These are phyloP conservation scores for Syncephalastrum contaminatum DNA, from an alignment of 371 early-diverging fungal species.

Conservation along the genomic window DNA sequence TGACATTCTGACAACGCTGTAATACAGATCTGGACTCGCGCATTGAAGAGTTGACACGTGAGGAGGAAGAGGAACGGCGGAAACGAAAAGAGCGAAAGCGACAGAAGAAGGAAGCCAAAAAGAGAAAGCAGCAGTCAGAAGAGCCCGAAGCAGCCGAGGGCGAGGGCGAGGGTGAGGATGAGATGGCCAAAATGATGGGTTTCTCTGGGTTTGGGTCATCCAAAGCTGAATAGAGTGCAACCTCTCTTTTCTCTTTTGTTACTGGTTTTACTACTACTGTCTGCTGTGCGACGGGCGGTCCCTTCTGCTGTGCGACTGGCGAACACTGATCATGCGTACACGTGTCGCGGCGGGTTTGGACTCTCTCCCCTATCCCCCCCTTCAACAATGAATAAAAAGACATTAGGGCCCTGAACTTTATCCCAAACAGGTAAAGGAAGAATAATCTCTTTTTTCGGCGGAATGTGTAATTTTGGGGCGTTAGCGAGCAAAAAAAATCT, in stretches of 20 bases:
- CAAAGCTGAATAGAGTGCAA: constrained; percentile 19
- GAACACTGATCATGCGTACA: too few species aligned
- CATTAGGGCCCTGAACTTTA: too few species aligned
- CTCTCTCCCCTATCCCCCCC: too few species aligned
- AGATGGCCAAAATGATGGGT: constrained; percentile 55
- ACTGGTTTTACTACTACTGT: too few species aligned
- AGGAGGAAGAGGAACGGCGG: constrained; percentile 53
- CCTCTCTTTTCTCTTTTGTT: too few species aligned
- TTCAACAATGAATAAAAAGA: too few species aligned
- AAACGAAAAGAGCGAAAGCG: constrained; percentile 50
- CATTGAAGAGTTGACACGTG: constrained; percentile 40
- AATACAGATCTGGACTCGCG: constrained; percentile 55
- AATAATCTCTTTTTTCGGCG: too few species aligned
- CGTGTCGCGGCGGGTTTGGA: too few species aligned
- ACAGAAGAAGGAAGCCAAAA: constrained; percentile 49
- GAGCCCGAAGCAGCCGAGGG: constrained; percentile 20
- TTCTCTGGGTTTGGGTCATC: constrained; percentile 50
- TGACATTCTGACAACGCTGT: background rate
- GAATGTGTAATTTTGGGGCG: background rate
- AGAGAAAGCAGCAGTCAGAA: constrained; percentile 26
- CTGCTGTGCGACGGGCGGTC: too few species aligned
- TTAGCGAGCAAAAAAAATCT: constrained; percentile 2
- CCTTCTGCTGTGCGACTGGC: too few species aligned
- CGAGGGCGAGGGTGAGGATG: constrained; percentile 27
- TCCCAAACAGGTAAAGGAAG: too few species aligned